Evolutionary conservation across 2,329 filamentous ascomycete genomes (phyloP).

Genomic region (Dothideomycetes sp.): DNA sequence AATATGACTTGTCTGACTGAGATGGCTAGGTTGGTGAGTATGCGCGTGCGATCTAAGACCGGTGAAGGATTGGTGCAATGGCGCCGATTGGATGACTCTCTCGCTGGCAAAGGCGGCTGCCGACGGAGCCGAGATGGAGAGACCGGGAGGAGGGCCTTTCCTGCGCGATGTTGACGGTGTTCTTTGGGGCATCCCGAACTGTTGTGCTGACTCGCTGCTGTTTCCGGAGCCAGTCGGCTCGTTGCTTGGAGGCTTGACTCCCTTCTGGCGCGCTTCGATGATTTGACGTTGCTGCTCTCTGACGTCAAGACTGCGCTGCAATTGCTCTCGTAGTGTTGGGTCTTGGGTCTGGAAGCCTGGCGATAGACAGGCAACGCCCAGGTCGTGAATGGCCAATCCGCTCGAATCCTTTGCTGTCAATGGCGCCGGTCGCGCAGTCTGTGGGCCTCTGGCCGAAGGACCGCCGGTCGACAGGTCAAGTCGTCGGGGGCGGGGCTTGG

Average conservation of each 20-base stretch:
- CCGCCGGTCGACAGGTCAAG: conserved; percentile 60
- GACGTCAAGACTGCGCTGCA: conserved; percentile 88
- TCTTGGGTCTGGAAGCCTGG: conserved; percentile 95
- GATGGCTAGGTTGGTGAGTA: conserved; percentile 71
- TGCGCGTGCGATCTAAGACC: conserved; percentile 59
- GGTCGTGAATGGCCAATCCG: conserved; percentile 75
- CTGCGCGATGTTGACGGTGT: conserved; percentile 66
- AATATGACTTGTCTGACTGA: conserved; percentile 79
- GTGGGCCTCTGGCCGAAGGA: conserved; percentile 32
- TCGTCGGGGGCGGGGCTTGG: conserved; percentile 65
- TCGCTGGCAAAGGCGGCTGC: conserved; percentile 89
- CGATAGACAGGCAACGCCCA: conserved; percentile 87
- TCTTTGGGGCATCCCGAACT: conserved; percentile 44
- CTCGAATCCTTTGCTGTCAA: conserved; percentile 67
- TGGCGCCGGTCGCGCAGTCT: conserved; percentile 52
- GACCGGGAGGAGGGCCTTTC: conserved; percentile 70
- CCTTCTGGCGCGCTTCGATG: conserved; percentile 87
- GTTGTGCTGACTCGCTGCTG: conserved; percentile 23
- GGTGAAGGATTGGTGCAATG: conserved; percentile 89
- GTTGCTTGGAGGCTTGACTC: conserved; percentile 50
- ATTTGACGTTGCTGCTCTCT: conserved; percentile 90
- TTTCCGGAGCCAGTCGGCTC: conserved; percentile 32
- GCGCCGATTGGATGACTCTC: conserved; percentile 92
- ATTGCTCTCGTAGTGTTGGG: conserved; percentile 89
- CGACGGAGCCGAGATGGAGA: conserved; percentile 91